phyloP scores from a whole-genome alignment of 1,284 basidiomycete genomes.

The Coniophora puteana region DNA sequence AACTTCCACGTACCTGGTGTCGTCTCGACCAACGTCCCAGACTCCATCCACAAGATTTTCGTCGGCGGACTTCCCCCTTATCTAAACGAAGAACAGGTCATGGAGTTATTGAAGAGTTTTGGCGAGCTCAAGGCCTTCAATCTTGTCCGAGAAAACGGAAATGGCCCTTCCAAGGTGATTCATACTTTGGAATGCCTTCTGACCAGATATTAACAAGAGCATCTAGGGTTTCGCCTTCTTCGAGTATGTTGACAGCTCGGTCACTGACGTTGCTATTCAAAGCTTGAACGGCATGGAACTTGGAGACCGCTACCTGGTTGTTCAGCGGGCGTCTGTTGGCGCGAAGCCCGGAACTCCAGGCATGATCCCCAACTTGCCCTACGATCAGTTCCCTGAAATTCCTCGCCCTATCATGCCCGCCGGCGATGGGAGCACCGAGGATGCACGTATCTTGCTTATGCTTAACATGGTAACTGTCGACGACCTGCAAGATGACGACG shows the following conservation, averaged over 20 bases:
- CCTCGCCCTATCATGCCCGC: slow-evolving; percentile 83
- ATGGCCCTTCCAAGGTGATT: slow-evolving; percentile 82
- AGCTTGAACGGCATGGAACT: slow-evolving; percentile 97
- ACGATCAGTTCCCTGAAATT: slow-evolving; percentile 72
- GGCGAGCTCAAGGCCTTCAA: slow-evolving; percentile 98
- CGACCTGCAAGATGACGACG: slow-evolving; percentile 87
- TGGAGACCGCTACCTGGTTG: slow-evolving; percentile 94
- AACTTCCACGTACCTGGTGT: slow-evolving; percentile 87
- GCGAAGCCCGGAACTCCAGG: slow-evolving; percentile 72
- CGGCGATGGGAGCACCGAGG: slow-evolving; percentile 52
- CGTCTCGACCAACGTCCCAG: slow-evolving; percentile 94
- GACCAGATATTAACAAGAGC: neutral
- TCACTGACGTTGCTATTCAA: slow-evolving; percentile 95
- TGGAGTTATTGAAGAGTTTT: slow-evolving; percentile 95
- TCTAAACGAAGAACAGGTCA: slow-evolving; percentile 95
- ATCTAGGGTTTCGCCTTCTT: slow-evolving; percentile 95
- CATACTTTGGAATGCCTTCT: slow-evolving; percentile 1
- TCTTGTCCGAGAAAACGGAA: slow-evolving; percentile 91
- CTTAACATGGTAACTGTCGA: slow-evolving; percentile 98
- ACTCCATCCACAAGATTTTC: slow-evolving; percentile 97
- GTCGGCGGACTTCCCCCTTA: slow-evolving; percentile 95
- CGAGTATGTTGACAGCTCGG: slow-evolving; percentile 88
- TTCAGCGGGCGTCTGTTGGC: slow-evolving; percentile 94
- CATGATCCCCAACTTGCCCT: slow-evolving; percentile 58
- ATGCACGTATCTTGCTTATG: slow-evolving; percentile 89